Conservation (phyloP, 306 rosid species). For the Rosa chinensis region DNA sequence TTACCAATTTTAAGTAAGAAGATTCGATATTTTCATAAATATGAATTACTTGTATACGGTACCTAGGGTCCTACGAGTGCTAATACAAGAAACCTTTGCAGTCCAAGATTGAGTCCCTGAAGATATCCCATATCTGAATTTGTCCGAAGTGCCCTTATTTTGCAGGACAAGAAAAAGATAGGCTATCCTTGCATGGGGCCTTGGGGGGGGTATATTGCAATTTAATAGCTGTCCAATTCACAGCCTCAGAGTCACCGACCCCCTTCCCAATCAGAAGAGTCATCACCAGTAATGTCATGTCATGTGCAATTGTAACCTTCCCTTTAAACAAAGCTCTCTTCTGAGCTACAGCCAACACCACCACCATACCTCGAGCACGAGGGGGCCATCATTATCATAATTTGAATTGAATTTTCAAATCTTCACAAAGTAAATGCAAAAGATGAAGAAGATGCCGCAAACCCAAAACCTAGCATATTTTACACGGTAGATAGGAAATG, state of each 20-base stretch:
- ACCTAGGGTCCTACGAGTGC: neutral
- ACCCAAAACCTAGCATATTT: neutral
- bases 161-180: neutral
- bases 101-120: neutral
- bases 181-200: neutral
- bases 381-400: conserved; percentile 6
- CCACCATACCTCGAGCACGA: conserved; percentile 15
- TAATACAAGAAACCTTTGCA: neutral
- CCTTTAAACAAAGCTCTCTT: neutral
- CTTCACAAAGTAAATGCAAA: neutral
- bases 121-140: neutral
- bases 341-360: neutral
- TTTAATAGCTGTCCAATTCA: conserved; percentile 2
- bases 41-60: neutral
- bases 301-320: neutral
- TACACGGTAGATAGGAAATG: neutral
- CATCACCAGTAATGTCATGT: neutral
- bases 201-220: neutral
- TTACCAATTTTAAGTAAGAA: too few relatives aligned
- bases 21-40: neutral
- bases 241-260: neutral
- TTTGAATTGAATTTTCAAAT: neutral
- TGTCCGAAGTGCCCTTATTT: conserved; percentile 2
- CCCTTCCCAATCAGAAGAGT: neutral
- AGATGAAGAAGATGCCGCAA: neutral